Percentiles rank a stretch among this genome's conserved stretches.
Conservation (phyloP, 371 early-diverging fungal species). For the Cokeromyces recurvatus region DNA sequence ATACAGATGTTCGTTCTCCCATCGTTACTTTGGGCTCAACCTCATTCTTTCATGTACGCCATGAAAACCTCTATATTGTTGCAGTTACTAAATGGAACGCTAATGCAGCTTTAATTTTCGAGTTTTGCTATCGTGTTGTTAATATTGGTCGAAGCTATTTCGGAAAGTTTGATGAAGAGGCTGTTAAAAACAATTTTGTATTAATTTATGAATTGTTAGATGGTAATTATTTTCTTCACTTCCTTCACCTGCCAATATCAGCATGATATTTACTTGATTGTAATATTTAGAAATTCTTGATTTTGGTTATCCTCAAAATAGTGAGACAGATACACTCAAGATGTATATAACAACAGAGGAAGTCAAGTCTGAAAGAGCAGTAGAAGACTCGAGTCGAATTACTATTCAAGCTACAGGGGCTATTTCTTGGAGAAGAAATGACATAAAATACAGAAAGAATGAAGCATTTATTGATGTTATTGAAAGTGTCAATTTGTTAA, state of each 20-base stretch:
- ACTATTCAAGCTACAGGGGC: slow-evolving; percentile 92
- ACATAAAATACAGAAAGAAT: slow-evolving; percentile 87
- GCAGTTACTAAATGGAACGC: slow-evolving; percentile 83
- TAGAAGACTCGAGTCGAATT: slow-evolving; percentile 73
- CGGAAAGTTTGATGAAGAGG: slow-evolving; percentile 85
- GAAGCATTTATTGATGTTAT: slow-evolving; percentile 90
- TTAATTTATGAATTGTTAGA: slow-evolving; percentile 89
- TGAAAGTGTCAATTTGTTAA: slow-evolving; percentile 81
- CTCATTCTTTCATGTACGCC: slow-evolving; percentile 84
- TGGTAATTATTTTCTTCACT: slow-evolving; percentile 60
- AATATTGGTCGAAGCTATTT: slow-evolving; percentile 79
- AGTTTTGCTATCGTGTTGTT: slow-evolving; percentile 78
- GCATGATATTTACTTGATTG: too few species aligned
- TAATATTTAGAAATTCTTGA: slow-evolving; percentile 86
- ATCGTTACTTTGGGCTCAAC: slow-evolving; percentile 86
- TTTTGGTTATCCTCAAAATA: slow-evolving; percentile 90
- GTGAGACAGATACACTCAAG: slow-evolving; percentile 84
- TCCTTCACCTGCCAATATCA: too few species aligned
- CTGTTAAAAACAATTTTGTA: slow-evolving; percentile 88
- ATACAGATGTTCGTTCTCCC: slow-evolving; percentile 86
- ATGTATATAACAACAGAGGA: slow-evolving; percentile 88
- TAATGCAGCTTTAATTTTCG: slow-evolving; percentile 82
- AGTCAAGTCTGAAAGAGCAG: slow-evolving; percentile 73
- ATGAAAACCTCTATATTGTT: slow-evolving; percentile 87
- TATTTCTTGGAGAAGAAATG: slow-evolving; percentile 82